phyloP scores from a whole-genome alignment of 2,329 filamentous ascomycete genomes.

The Aspergillaceae sp. region DNA sequence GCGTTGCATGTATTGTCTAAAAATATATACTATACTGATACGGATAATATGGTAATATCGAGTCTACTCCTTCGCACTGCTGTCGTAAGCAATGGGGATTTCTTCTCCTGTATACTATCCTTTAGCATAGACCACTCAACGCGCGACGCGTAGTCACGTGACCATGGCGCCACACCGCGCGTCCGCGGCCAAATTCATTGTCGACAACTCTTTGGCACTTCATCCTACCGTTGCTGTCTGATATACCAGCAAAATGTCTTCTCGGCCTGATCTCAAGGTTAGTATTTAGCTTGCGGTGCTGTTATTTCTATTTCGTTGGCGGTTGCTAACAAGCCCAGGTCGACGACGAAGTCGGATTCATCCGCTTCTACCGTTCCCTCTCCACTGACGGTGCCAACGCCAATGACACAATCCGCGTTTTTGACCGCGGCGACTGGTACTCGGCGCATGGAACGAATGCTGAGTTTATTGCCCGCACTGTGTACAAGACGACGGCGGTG shows the following conservation, averaged over 20 bases:
- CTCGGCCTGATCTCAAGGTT: conserved; percentile 64
- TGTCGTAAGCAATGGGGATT: not conserved
- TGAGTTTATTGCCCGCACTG: conserved; percentile 48
- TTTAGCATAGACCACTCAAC: conserved; percentile 10
- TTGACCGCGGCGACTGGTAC: conserved; percentile 91
- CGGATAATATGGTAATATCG: not conserved
- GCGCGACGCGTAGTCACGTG: conserved; percentile 31
- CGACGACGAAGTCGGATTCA: conserved; percentile 95
- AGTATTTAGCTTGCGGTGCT: not conserved
- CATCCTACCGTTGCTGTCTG: too few species aligned
- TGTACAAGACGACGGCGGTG: conserved; percentile 97
- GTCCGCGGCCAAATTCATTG: conserved; percentile 4
- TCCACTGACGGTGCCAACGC: conserved; percentile 50
- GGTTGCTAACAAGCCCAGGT: conserved; percentile 47
- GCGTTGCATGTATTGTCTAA: conserved; percentile 6
- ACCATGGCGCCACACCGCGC: conserved; percentile 18
- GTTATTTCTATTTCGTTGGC: conserved; percentile 4
- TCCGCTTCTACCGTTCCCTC: conserved; percentile 88
- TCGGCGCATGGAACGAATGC: conserved; percentile 51
- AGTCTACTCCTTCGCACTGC: not conserved
- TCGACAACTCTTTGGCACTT: too few species aligned
- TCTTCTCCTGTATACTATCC: not conserved
- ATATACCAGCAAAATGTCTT: conserved; percentile 50
- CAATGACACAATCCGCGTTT: conserved; percentile 66
- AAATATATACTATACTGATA: not conserved